phyloP scores from a whole-genome alignment of 805 yeast genomes.

The Ogataea ramenticola region DNA sequence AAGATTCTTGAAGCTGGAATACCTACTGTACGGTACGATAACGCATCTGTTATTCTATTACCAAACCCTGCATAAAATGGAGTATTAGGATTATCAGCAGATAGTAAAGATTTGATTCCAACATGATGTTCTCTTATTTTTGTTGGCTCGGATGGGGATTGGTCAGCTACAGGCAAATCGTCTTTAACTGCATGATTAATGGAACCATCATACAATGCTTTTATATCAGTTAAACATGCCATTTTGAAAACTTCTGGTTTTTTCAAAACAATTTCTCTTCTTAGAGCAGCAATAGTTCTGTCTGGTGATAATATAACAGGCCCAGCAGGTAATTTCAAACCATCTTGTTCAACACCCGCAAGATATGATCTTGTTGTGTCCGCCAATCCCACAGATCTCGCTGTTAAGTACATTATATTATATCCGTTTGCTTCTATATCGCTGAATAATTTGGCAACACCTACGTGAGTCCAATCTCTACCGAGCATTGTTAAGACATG shows the following conservation, averaged over 20 bases:
- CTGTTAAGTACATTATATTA: slow-evolving; percentile 88
- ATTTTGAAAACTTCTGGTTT: slow-evolving; percentile 98
- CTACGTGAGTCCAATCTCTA: slow-evolving; percentile 96
- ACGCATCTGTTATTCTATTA: slow-evolving; percentile 91
- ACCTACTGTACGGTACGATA: slow-evolving; percentile 87
- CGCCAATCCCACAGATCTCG: slow-evolving; percentile 93
- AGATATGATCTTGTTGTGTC: slow-evolving; percentile 85
- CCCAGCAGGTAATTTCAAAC: slow-evolving; percentile 69
- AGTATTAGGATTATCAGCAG: slow-evolving; percentile 40
- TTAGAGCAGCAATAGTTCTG: slow-evolving; percentile 90
- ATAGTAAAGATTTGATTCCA: background rate
- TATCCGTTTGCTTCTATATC: slow-evolving; percentile 86
- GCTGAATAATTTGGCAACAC: slow-evolving; percentile 86
- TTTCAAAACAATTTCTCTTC: slow-evolving; percentile 84
- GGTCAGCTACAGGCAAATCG: background rate
- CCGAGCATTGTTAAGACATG: slow-evolving; percentile 92
- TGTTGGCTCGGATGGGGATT: background rate
- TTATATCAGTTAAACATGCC: slow-evolving; percentile 89
- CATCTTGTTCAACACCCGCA: slow-evolving; percentile 70
- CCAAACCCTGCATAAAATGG: slow-evolving; percentile 99
- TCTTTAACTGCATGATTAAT: background rate
- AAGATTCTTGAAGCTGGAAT: slow-evolving; percentile 92
- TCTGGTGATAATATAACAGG: slow-evolving; percentile 96
- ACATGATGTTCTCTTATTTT: background rate
- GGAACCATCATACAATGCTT: slow-evolving; percentile 44